Evolutionary conservation across 164 flowering plant genomes (phyloP).

Genomic region (Saururus chinensis): DNA sequence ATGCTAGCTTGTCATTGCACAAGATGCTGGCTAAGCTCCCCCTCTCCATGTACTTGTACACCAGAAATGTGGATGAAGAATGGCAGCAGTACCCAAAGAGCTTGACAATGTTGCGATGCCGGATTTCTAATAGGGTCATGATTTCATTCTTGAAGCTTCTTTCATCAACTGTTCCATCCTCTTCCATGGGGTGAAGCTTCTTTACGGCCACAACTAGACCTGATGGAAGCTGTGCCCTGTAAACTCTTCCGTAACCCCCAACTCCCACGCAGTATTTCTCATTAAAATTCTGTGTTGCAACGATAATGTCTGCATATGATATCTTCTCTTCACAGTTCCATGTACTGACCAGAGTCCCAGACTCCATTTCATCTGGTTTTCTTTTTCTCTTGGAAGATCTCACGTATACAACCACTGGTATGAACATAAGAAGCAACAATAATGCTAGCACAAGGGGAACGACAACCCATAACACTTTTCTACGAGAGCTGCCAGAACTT

Average conservation of each 20-base stretch:
- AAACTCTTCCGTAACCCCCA: constrained; percentile 59
- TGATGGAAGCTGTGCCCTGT: constrained; percentile 29
- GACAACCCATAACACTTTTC: not conserved
- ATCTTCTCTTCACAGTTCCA: constrained; percentile 48
- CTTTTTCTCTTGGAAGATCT: not conserved
- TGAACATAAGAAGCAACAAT: not conserved
- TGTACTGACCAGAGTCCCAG: constrained; percentile 10
- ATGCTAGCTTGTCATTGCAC: constrained; percentile 9
- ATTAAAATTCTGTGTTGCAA: constrained; percentile 42
- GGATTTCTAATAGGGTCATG: constrained; percentile 27
- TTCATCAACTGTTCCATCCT: constrained; percentile 4
- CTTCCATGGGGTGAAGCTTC: constrained; percentile 24
- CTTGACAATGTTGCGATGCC: constrained; percentile 63
- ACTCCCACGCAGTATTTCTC: constrained; percentile 42
- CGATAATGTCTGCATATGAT: constrained; percentile 32
- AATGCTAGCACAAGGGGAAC: not conserved
- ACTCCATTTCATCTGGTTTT: not conserved
- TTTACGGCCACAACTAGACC: constrained; percentile 56
- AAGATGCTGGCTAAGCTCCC: constrained; percentile 43
- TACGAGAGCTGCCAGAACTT: not conserved
- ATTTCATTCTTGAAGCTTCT: constrained; percentile 53
- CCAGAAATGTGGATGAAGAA: constrained; percentile 31
- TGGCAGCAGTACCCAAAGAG: constrained; percentile 46
- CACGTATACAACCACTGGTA: not conserved
- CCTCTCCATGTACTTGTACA: constrained; percentile 46